phyloP scores from a whole-genome alignment of 2,329 filamentous ascomycete genomes.

The Paecilomyces sp. region DNA sequence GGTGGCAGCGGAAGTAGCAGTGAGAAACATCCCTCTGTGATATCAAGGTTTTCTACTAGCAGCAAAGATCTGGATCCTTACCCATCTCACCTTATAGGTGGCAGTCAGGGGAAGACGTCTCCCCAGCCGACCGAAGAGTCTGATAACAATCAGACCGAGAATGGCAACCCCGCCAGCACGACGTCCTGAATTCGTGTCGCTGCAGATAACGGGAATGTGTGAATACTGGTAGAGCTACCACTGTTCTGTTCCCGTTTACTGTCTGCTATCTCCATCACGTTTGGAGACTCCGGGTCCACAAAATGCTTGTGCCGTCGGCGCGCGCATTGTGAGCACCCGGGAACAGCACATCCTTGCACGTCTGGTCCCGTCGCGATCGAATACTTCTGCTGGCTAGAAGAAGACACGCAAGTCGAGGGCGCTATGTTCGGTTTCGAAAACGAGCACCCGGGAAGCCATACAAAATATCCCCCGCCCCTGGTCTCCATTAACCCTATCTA shows the following conservation, averaged over 20 bases:
- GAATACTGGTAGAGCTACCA: background rate
- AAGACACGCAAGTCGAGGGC: background rate
- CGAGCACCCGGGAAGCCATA: background rate
- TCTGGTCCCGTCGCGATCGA: background rate
- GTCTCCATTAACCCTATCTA: background rate
- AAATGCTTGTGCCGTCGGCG: background rate
- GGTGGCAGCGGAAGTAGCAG: conserved; percentile 15
- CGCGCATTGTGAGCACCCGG: background rate
- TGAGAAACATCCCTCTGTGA: conserved; percentile 37
- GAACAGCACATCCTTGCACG: background rate
- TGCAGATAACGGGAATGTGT: background rate
- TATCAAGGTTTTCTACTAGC: conserved; percentile 46
- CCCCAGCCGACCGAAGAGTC: conserved; percentile 19
- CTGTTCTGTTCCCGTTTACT: background rate
- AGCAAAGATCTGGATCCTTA: conserved; percentile 44
- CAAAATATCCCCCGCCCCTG: background rate
- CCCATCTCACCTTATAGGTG: conserved; percentile 33
- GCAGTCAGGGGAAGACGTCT: conserved; percentile 14
- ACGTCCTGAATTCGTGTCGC: background rate
- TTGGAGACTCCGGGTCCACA: background rate
- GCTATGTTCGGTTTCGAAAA: background rate
- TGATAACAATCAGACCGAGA: conserved; percentile 9
- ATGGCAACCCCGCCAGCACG: conserved; percentile 3
- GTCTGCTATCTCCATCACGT: background rate
- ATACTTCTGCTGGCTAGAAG: background rate